Evolutionary conservation across 345 rosid species (phyloP).

Genomic region (Dipteronia dyeriana): DNA sequence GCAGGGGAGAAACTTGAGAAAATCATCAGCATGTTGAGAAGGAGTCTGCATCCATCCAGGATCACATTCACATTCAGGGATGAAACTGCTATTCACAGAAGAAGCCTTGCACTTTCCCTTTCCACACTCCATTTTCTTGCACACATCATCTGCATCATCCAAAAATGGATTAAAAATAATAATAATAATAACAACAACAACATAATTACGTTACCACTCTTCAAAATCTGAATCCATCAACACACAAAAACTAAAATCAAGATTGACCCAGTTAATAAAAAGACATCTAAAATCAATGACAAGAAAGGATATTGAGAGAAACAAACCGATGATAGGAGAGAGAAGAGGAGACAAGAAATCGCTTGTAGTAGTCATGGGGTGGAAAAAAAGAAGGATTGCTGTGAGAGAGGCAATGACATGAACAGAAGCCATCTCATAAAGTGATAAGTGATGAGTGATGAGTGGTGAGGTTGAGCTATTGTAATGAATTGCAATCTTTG

Average conservation of each 20-base stretch:
- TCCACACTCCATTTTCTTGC: constrained; percentile 18
- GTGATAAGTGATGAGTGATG: not conserved
- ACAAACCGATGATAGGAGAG: constrained; percentile 31
- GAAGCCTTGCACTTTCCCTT: constrained; percentile 17
- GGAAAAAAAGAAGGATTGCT: constrained; percentile 24
- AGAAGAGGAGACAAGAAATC: constrained; percentile 28
- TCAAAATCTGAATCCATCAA: not conserved
- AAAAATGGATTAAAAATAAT: too few relatives aligned
- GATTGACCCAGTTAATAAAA: constrained; percentile 12
- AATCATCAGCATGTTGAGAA: constrained; percentile 13
- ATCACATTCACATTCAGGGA: constrained; percentile 59
- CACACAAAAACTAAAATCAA: not conserved
- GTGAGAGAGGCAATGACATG: constrained; percentile 7
- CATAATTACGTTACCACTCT: too few relatives aligned
- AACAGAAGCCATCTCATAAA: constrained; percentile 23
- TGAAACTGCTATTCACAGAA: not conserved
- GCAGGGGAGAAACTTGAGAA: constrained; percentile 83
- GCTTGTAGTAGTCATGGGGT: constrained; percentile 17
- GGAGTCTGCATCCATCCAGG: constrained; percentile 69
- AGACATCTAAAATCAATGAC: not conserved
- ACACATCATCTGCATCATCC: constrained; percentile 4
- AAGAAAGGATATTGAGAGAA: not conserved
- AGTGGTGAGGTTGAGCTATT: not conserved
- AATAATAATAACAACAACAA: too few relatives aligned
- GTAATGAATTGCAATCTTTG: not conserved